Evolutionary conservation across 1,139 yeast genomes (phyloP).

Genomic region (Martiniozyma asiatica): DNA sequence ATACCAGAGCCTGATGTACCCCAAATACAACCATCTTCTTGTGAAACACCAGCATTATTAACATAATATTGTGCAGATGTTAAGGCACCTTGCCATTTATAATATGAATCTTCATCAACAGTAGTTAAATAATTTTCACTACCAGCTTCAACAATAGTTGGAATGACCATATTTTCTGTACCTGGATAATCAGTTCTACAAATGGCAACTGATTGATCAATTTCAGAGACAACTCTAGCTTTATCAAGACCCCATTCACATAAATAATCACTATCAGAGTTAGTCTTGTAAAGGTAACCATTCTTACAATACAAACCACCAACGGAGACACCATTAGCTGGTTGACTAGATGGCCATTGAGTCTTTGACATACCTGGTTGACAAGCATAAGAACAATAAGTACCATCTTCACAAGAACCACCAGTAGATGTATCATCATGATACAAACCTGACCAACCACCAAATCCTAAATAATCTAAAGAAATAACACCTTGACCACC

Average conservation of each 20-base stretch:
- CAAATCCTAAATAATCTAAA: constrained; percentile 56
- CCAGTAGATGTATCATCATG: constrained; percentile 51
- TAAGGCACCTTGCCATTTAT: constrained; percentile 66
- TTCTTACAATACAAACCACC: constrained; percentile 78
- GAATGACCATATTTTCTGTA: constrained; percentile 94
- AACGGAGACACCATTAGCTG: constrained; percentile 73
- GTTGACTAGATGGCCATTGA: constrained; percentile 87
- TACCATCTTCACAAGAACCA: constrained; percentile 66
- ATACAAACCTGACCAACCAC: constrained; percentile 69
- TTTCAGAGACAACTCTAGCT: constrained; percentile 58
- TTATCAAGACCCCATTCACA: constrained; percentile 76
- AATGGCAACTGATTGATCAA: constrained; percentile 59
- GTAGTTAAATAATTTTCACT: constrained; percentile 55
- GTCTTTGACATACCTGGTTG: constrained; percentile 95
- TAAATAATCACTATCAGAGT: constrained; percentile 46
- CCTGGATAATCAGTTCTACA: constrained; percentile 99
- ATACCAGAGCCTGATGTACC: constrained; percentile 66
- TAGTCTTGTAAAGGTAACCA: constrained; percentile 74
- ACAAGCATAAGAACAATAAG: constrained; percentile 94
- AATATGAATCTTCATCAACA: constrained; percentile 68
- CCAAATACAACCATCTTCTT: constrained; percentile 89
- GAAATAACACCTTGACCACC: constrained; percentile 84
- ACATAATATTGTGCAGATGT: constrained; percentile 96
- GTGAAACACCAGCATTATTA: constrained; percentile 87
- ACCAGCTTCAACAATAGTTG: constrained; percentile 73